A percentile compares a stretch with the other conserved stretches of the same genome.
phyloP scores from a whole-genome alignment of 768 basidiomycete species.

The Exsudoporus frostii region DNA sequence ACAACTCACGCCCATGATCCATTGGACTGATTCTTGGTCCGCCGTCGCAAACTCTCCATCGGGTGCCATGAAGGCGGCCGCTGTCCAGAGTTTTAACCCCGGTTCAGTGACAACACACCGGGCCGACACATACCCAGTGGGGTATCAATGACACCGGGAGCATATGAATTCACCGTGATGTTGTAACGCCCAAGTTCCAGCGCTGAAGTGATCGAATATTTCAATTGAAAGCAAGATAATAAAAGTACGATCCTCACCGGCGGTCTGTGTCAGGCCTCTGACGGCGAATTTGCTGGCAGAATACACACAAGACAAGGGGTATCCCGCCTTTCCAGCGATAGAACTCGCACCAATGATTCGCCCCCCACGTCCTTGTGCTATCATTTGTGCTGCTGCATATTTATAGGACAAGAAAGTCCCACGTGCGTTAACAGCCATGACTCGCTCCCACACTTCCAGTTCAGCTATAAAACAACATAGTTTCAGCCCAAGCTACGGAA shows the following conservation, averaged over 20 bases:
- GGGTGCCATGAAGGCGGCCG: neutral
- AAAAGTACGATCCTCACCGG: conserved; percentile 24
- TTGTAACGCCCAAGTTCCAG: conserved; percentile 32
- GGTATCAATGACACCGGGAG: conserved; percentile 34
- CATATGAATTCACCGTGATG: conserved; percentile 42
- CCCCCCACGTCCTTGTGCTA: conserved; percentile 48
- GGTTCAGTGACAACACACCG: neutral
- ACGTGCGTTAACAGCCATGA: conserved; percentile 50
- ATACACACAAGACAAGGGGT: conserved; percentile 22
- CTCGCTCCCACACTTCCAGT: conserved; percentile 38
- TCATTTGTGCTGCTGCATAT: conserved; percentile 61
- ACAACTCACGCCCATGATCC: conserved; percentile 1
- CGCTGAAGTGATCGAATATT: neutral
- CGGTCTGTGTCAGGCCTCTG: conserved; percentile 39
- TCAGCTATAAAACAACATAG: conserved; percentile 22
- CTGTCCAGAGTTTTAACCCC: neutral
- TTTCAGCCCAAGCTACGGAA: neutral
- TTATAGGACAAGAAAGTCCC: conserved; percentile 63
- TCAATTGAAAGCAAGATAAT: neutral
- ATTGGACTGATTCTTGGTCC: conserved; percentile 1
- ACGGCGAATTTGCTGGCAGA: conserved; percentile 40
- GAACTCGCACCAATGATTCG: conserved; percentile 48
- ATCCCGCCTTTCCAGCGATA: conserved; percentile 1
- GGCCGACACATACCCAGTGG: conserved; percentile 26
- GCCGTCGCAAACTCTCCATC: neutral